Conservation (phyloP, 139 green algal species). For the Coelastrella sp. region DNA sequence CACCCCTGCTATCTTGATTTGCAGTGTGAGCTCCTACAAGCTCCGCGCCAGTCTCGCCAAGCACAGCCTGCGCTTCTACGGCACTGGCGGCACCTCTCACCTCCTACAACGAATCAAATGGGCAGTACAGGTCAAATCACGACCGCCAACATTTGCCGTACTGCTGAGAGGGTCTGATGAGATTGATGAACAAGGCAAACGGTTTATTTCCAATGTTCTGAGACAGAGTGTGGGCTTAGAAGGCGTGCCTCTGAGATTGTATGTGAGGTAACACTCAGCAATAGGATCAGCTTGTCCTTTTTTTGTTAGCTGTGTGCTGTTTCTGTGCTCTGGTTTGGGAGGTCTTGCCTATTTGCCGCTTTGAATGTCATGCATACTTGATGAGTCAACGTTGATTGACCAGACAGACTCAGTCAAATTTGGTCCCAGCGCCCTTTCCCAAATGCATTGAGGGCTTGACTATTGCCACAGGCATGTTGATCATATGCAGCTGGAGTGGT, state of each 20-base stretch:
- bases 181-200: slow-evolving; percentile 43
- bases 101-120: slow-evolving; percentile 69
- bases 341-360: too few relatives aligned
- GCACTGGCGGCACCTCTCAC: slow-evolving; percentile 52
- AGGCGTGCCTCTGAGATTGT: slow-evolving; percentile 72
- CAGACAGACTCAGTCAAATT: too few relatives aligned
- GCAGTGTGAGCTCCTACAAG: slow-evolving; percentile 55
- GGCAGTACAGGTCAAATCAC: slow-evolving; percentile 69
- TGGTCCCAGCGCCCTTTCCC: too few relatives aligned
- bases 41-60: slow-evolving; percentile 57
- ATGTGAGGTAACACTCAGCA: slow-evolving; percentile 53
- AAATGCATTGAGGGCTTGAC: too few relatives aligned
- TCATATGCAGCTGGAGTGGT: too few relatives aligned
- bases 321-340: too few relatives aligned
- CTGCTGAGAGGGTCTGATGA: slow-evolving; percentile 64
- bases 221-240: slow-evolving; percentile 62
- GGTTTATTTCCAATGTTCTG: slow-evolving; percentile 66
- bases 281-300: background rate
- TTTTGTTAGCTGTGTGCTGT: too few relatives aligned
- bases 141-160: slow-evolving; percentile 84
- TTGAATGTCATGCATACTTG: too few relatives aligned
- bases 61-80: slow-evolving; percentile 46
- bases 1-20: background rate
- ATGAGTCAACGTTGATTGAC: too few relatives aligned
- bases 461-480: too few relatives aligned